A percentile compares a stretch with the other conserved stretches of the same genome.
Conservation (phyloP, 768 basidiomycete genomes). For the Lactarius indigo region DNA sequence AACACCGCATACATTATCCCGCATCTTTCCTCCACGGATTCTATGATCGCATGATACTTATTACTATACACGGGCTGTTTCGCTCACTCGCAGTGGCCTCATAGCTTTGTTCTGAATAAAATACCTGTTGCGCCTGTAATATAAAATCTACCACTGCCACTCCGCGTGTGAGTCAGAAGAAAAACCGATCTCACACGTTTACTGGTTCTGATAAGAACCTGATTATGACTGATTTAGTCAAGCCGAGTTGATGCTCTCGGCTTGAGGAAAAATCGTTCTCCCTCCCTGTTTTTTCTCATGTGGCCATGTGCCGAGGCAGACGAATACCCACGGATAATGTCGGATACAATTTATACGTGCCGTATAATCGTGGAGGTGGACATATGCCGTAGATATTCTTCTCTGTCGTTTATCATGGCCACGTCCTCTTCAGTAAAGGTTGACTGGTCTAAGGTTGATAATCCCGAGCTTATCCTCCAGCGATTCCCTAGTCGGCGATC, state of each 20-base stretch:
- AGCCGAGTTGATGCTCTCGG: no score
- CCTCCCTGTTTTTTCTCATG: no score
- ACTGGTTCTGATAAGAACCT: no score
- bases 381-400: not conserved
- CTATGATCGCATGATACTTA: not conserved
- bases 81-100: not conserved
- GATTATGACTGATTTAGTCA: no score
- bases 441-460: constrained; percentile 62
- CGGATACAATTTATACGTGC: not conserved
- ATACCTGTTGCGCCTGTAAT: not conserved
- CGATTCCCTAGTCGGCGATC: constrained; percentile 83
- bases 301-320: no score
- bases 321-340: no score
- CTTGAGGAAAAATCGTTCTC: no score
- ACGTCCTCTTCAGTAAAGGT: constrained; percentile 33
- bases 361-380: not conserved
- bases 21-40: not conserved
- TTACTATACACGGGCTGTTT: not conserved
- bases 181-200: no score
- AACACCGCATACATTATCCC: no score
- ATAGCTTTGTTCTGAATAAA: not conserved
- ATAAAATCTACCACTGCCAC: not conserved
- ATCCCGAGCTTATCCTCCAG: constrained; percentile 60
- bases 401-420: not conserved
- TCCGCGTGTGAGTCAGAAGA: not conserved